Base-by-base conservation (phyloP, 1,139 yeast genomes). In the Pichia sp. region DNA sequence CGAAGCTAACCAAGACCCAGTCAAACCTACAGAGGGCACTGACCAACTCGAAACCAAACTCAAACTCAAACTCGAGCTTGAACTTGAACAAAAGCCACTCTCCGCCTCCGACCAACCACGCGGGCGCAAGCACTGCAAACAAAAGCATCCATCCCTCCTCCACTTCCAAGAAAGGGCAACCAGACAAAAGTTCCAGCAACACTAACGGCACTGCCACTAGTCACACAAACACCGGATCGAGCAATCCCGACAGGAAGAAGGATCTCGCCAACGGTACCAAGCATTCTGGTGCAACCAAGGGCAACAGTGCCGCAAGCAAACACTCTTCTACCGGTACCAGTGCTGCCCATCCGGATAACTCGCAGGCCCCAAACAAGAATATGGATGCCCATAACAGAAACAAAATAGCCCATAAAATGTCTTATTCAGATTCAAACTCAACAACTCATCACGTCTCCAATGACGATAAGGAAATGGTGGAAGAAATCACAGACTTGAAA, bases 11-110 rank as follows among this genome's bases (percentile, higher is more conserved):
- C 4, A 63, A 63, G 49, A 64, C 70, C 13, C 72, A 68, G 49
- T 65, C 71, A 23, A 67, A 63, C 54, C 55, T 69, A 32, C 70
- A 68, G 54, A 66, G 60, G 46, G 70, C 70, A 11, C 56, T 68
- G 34, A 62, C 61, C 45, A 41, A 53, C 32, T 8, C 54, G n/a
- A 50, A 57, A 57, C 50, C 64, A 61, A 50, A 57, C 26, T 23
- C 26, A 61, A 50, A 57, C 26, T 23, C 26, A 36, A 36, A n/a
- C 41, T 36, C 41, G 16, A 36, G 16, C 16, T n/a, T 36, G 41
- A 15, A 36, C n/a, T n/a, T 36, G 41, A 10, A 36, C 41, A 36
- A 7, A n/a, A n/a, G 41, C 16, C 13, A 36, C 26, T 23, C 26
- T 23, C 26, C 26, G 16, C 8, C 41, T 15, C 41, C 41, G 41